Conservation (phyloP, 257 asterid species). For the Przewalskia tangutica region DNA sequence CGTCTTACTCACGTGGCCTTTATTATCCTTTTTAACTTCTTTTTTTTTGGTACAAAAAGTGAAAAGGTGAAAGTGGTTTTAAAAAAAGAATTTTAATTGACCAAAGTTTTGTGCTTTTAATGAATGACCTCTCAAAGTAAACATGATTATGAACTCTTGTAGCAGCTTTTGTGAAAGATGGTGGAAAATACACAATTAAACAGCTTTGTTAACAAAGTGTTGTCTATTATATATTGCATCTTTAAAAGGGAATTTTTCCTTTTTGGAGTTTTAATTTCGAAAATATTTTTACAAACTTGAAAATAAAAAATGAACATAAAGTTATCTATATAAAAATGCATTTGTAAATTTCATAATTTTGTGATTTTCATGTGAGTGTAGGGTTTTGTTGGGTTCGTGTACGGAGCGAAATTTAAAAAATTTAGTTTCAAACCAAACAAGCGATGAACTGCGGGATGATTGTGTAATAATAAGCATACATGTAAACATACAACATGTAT, state of each 20-base stretch:
- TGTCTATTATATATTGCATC: not conserved
- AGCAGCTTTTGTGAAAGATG: conserved; percentile 18
- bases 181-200: conserved; percentile 6
- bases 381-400: too few species aligned
- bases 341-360: too few species aligned
- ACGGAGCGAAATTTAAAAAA: too few species aligned
- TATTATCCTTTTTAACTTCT: too few species aligned
- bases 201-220: conserved; percentile 11
- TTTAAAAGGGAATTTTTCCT: not conserved
- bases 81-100: conserved; percentile 13
- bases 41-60: not conserved
- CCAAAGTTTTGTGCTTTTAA: conserved; percentile 10
- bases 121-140: conserved; percentile 10
- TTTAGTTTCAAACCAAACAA: too few species aligned
- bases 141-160: conserved; percentile 13
- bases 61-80: conserved; percentile 8
- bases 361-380: too few species aligned
- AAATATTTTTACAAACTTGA: not conserved
- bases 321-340: too few species aligned
- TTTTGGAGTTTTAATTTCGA: not conserved
- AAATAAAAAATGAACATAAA: too few species aligned
- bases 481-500: too few species aligned
- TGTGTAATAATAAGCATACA: too few species aligned
- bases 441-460: too few species aligned
- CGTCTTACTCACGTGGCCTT: too few species aligned